Percentiles rank a stretch among this genome's conserved stretches.
phyloP scores from a whole-genome alignment of 768 basidiomycete genomes.

The Hericium erinaceus region DNA sequence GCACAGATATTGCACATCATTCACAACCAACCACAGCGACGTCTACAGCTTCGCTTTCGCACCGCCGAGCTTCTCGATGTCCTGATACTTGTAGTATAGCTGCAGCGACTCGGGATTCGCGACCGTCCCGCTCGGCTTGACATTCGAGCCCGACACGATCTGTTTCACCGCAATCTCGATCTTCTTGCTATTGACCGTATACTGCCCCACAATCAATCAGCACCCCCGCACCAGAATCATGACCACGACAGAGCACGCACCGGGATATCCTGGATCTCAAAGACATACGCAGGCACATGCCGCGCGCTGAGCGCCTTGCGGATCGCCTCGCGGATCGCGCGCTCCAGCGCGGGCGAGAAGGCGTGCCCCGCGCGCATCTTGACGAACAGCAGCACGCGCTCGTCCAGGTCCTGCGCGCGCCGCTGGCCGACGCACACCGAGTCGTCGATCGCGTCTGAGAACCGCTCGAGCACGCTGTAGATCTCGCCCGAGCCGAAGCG shows the following conservation, averaged over 20 bases:
- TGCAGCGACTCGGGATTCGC: constrained; percentile 62
- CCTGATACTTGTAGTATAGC: constrained; percentile 53
- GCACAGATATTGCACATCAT: too few relatives aligned
- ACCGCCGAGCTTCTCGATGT: constrained; percentile 31
- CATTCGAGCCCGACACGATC: constrained; percentile 55
- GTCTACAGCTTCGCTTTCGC: constrained; percentile 13
- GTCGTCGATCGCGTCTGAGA: constrained; percentile 49
- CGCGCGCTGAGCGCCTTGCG: constrained; percentile 52
- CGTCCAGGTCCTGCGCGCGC: constrained; percentile 51
- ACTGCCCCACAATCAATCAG: constrained; percentile 28
- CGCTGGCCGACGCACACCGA: constrained; percentile 61
- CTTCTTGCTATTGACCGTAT: constrained; percentile 71
- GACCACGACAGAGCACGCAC: constrained; percentile 29
- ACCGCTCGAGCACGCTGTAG: constrained; percentile 60
- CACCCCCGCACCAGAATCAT: neutral
- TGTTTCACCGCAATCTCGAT: constrained; percentile 76
- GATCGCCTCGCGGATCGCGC: constrained; percentile 48
- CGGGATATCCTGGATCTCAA: constrained; percentile 57
- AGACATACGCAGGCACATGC: constrained; percentile 67
- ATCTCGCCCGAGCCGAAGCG: constrained; percentile 80
- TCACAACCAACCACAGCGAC: neutral
- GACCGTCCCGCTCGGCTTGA: constrained; percentile 66
- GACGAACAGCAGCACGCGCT: constrained; percentile 68
- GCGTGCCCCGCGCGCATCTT: constrained; percentile 46
- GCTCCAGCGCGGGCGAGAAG: constrained; percentile 35